Conservation (phyloP, 441 rosid genomes). For the Viola pubescens region DNA sequence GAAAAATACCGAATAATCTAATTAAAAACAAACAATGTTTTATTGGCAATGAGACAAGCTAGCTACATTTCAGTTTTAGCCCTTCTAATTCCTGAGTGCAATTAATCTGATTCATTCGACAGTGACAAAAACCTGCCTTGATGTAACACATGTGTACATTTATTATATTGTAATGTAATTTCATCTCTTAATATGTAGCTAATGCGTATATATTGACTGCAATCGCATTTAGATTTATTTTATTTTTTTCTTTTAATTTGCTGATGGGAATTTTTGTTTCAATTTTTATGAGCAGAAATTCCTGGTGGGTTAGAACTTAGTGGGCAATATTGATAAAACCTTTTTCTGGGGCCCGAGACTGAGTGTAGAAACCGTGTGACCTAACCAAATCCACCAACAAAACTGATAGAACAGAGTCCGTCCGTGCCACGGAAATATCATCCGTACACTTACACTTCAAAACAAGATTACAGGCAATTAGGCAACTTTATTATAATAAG, state of each 20-base stretch:
- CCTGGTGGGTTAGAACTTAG: too few relatives aligned
- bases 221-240: too few relatives aligned
- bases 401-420: not conserved
- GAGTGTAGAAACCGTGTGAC: not conserved
- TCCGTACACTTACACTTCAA: constrained; percentile 11
- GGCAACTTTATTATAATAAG: not conserved
- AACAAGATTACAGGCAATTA: not conserved
- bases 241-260: too few relatives aligned
- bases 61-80: not conserved
- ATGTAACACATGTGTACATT: not conserved
- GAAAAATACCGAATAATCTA: not conserved
- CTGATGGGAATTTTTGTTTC: too few relatives aligned
- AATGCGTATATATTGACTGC: too few relatives aligned
- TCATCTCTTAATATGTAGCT: too few relatives aligned
- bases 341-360: too few relatives aligned
- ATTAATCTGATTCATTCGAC: not conserved
- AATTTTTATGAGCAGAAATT: too few relatives aligned
- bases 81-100: too few relatives aligned
- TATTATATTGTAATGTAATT: not conserved
- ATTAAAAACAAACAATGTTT: not conserved
- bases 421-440: constrained; percentile 15
- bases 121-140: constrained; percentile 8
- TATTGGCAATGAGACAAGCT: not conserved
- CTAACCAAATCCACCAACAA: not conserved
- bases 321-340: too few relatives aligned